Conservation (phyloP, 495 filamentous ascomycete genomes). For the Talaromyces stipitatus region DNA sequence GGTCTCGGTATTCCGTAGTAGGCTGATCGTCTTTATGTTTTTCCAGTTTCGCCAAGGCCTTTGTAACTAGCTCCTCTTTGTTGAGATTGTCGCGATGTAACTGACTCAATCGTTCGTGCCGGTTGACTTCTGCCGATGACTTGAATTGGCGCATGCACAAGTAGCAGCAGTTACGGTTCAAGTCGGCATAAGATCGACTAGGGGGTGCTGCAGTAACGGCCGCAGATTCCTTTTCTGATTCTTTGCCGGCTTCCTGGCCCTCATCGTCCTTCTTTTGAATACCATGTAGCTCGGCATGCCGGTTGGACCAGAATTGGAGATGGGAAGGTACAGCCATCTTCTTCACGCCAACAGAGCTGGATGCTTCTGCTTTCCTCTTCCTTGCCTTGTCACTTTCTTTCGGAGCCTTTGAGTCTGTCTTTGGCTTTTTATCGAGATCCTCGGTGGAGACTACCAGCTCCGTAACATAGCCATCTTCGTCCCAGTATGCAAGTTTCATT, state of each 20-base stretch:
- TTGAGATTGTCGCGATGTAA: conserved; percentile 66
- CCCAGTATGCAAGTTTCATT: conserved; percentile 75
- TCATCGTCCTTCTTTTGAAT: conserved; percentile 29
- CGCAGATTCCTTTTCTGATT: conserved; percentile 5
- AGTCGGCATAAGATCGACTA: conserved; percentile 60
- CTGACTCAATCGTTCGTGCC: conserved; percentile 68
- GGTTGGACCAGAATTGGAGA: conserved; percentile 82
- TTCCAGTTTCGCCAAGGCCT: conserved; percentile 50
- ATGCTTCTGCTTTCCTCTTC: conserved; percentile 58
- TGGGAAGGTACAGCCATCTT: conserved; percentile 53
- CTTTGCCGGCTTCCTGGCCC: conserved; percentile 14
- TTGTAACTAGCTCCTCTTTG: conserved; percentile 49
- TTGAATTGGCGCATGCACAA: conserved; percentile 73
- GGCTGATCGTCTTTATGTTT: conserved; percentile 35
- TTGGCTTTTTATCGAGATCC: conserved; percentile 27
- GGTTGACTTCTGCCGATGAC: conserved; percentile 55
- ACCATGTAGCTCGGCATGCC: conserved; percentile 77
- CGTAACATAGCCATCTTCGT: conserved; percentile 67
- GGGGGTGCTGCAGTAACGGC: conserved; percentile 19
- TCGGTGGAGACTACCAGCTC: conserved; percentile 54
- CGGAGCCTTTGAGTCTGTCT: conserved; percentile 22
- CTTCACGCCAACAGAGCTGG: conserved; percentile 33
- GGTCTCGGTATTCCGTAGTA: conserved; percentile 62
- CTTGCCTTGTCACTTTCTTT: conserved; percentile 58
- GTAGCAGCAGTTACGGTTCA: conserved; percentile 64